Evolutionary conservation across 2,329 filamentous ascomycete species (phyloP).

Genomic region (Catunica adiposa): DNA sequence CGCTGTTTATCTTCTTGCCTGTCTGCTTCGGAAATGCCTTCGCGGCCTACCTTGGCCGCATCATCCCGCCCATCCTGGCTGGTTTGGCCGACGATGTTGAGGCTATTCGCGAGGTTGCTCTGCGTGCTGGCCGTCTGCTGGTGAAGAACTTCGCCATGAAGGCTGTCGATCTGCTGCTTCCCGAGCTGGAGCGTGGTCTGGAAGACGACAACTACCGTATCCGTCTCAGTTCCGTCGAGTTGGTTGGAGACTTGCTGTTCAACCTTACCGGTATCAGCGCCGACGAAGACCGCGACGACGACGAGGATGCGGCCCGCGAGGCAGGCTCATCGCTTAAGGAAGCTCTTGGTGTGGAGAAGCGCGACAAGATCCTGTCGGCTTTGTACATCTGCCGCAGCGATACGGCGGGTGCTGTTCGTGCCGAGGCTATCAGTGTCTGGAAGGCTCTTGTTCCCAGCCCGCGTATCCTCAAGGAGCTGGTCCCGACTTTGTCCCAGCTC

Average conservation of each 20-base stretch:
- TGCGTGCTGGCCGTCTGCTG: slow-evolving; percentile 79
- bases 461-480: slow-evolving; percentile 81
- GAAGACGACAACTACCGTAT: slow-evolving; percentile 98
- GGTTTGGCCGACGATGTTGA: slow-evolving; percentile 93
- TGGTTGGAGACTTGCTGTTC: slow-evolving; percentile 92
- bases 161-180: slow-evolving; percentile 82
- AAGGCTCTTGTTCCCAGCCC: slow-evolving; percentile 90
- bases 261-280: slow-evolving; percentile 85
- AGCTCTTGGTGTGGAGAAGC: slow-evolving; percentile 84
- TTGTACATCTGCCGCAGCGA: slow-evolving; percentile 96
- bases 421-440: slow-evolving; percentile 85
- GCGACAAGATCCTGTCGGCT: slow-evolving; percentile 93
- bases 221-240: slow-evolving; percentile 90
- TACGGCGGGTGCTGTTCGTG: slow-evolving; percentile 78
- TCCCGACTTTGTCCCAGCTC: slow-evolving; percentile 85
- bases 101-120: slow-evolving; percentile 88
- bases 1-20: slow-evolving; percentile 94
- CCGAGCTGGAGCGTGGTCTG: slow-evolving; percentile 86
- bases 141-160: slow-evolving; percentile 98
- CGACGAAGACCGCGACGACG: slow-evolving; percentile 57
- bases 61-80: slow-evolving; percentile 86
- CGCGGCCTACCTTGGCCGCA: slow-evolving; percentile 82
- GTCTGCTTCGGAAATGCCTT: slow-evolving; percentile 99
- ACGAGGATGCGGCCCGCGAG: slow-evolving; percentile 60
- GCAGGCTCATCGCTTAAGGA: slow-evolving; percentile 87